Evolutionary conservation across 495 filamentous ascomycete species (phyloP).

Genomic region (Trichoderma erinaceum): DNA sequence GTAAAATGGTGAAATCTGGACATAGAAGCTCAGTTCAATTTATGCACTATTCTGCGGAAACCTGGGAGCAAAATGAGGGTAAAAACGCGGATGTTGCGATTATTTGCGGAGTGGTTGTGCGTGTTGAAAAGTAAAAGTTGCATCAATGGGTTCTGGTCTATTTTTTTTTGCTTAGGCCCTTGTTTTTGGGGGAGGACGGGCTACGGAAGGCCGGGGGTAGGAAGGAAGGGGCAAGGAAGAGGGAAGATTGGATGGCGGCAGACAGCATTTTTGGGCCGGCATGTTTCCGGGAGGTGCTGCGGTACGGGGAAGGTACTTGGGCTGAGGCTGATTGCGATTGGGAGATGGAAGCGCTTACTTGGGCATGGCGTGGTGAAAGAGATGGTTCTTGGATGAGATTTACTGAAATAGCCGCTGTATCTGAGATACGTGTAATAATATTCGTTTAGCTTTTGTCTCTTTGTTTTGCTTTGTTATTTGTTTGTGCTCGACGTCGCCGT

Average conservation of each 20-base stretch:
- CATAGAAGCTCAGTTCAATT: slow-evolving; percentile 21
- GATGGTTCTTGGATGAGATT: background rate
- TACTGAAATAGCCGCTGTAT: too few species aligned
- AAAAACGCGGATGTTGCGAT: slow-evolving; percentile 24
- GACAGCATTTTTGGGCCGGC: background rate
- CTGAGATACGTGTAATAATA: too few species aligned
- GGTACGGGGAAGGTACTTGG: background rate
- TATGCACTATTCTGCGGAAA: slow-evolving; percentile 21
- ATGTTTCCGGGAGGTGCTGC: background rate
- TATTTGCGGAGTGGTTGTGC: background rate
- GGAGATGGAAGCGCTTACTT: background rate
- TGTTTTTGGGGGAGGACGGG: background rate
- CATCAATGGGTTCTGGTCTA: background rate
- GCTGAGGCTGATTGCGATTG: background rate
- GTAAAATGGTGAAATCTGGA: background rate
- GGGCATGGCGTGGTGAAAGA: background rate
- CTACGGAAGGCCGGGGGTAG: slow-evolving; percentile 19
- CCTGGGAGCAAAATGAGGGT: slow-evolving; percentile 28
- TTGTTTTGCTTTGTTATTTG: too few species aligned
- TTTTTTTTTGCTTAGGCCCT: slow-evolving; percentile 2
- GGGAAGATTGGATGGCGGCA: background rate
- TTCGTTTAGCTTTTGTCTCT: too few species aligned
- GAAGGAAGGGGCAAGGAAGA: slow-evolving; percentile 18
- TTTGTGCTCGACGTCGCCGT: too few species aligned
- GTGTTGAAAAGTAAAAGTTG: background rate